Evolutionary conservation across 164 flowering plant genomes (phyloP), one percentile per base, ranked within the genome.

Genomic region (Berberis thunbergii): DNA sequence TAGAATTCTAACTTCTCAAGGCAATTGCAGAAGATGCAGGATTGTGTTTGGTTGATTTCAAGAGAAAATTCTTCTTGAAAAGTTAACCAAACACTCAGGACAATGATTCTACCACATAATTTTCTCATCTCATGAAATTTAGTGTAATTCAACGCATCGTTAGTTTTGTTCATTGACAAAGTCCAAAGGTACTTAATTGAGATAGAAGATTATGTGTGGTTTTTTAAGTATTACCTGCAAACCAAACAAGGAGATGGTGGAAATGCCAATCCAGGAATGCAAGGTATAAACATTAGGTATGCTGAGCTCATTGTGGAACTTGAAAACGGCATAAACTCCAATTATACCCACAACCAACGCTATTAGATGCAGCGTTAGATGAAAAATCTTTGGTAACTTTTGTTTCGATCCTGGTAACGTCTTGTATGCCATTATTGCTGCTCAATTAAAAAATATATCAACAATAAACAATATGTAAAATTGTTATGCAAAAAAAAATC

Each of bases 181-280:
- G 26, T 26, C 26, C 26, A 26, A 26, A 26, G 0, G 26, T 26
- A 26, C 26, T 26, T 26, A 26, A 26, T 26, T 26, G 26, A 26
- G 26, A 26, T 26, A 26, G 26, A 26, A 26, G 26, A 26, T 26
- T 26, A 26, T 26, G 26, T 26, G 12, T 3, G n/a, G n/a, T 3
- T 3, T 52, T 1, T 7, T 26, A 6, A 56, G 53, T 41, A 11
- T 65, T 76, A 87, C 96, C 87, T 87, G 91, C 40, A 83, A 55
- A 54, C 76, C 80, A 66, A 76, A 86, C 39, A 84, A 68, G 78
- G 68, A 77, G 69, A 90, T 77, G 76, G 92, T 80, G 67, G 70
- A 61, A 10, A 90, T 74, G 49, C 97, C 95, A 1, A 90, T 57
- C 97, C 97, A 90, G 11, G 92, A 83, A 76, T 90, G 95, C 52